These are phyloP conservation scores for Hypoxylon fragiforme DNA, from an alignment of 495 filamentous ascomycete genomes.

Conservation along the genomic window DNA sequence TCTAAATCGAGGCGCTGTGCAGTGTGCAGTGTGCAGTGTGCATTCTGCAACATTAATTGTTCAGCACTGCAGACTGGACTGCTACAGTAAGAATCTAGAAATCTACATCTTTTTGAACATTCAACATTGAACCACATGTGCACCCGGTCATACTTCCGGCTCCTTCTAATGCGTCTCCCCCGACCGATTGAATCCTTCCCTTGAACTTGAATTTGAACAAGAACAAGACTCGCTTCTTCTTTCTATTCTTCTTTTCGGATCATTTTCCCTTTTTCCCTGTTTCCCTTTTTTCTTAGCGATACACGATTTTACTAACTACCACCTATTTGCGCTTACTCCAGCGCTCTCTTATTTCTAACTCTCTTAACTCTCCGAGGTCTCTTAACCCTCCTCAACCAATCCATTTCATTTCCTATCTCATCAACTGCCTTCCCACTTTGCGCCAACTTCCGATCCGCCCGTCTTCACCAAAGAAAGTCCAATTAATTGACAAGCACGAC, in stretches of 20 bases:
- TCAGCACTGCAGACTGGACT: no score
- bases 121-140: slow-evolving; percentile 2
- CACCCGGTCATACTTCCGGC: slow-evolving; percentile 26
- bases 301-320: not conserved
- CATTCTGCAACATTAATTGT: no score
- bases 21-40: slow-evolving; percentile 7
- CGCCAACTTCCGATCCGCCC: slow-evolving; percentile 12
- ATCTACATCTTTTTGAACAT: no score
- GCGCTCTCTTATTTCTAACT: slow-evolving; percentile 4
- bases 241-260: slow-evolving; percentile 25
- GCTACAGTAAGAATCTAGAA: no score
- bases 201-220: not conserved
- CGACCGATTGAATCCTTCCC: slow-evolving; percentile 19
- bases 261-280: slow-evolving; percentile 18
- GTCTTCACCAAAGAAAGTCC: no score
- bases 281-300: slow-evolving; percentile 2
- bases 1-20: slow-evolving; percentile 16
- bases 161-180: slow-evolving; percentile 26
- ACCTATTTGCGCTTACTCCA: not conserved
- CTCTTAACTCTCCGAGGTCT: no score
- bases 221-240: slow-evolving; percentile 27
- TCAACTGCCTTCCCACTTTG: slow-evolving; percentile 1
- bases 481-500: no score
- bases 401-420: not conserved
- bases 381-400: no score